Evolutionary conservation across 345 rosid genomes (phyloP).

Genomic region (Angophora floribunda): DNA sequence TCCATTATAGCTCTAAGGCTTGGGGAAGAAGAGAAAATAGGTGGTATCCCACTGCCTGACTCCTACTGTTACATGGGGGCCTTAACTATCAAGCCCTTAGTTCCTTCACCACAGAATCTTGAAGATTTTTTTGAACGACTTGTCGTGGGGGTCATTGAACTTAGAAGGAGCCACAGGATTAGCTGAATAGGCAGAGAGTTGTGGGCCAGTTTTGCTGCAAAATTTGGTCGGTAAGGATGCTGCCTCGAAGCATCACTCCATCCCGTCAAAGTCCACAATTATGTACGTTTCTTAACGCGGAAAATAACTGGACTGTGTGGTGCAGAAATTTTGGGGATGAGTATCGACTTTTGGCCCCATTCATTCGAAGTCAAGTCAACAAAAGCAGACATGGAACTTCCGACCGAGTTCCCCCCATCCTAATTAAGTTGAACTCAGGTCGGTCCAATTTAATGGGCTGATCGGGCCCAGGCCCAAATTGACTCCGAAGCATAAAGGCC

Average conservation of each 20-base stretch:
- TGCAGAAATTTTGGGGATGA: too few species aligned
- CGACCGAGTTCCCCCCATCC: background rate
- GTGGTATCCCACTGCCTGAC: too few species aligned
- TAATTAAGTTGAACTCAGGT: background rate
- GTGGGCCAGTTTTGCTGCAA: background rate
- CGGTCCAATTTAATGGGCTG: background rate
- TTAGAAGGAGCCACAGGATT: fast-evolving
- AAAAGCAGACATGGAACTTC: background rate
- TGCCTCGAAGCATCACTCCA: too few species aligned
- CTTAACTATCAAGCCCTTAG: background rate
- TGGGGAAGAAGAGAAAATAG: background rate
- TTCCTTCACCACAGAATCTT: background rate
- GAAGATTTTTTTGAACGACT: too few species aligned
- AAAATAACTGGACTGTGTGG: too few species aligned
- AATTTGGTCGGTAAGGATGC: background rate
- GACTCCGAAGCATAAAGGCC: background rate
- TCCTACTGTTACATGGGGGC: background rate
- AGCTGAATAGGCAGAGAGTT: fast-evolving
- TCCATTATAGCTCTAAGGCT: background rate
- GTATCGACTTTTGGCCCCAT: background rate
- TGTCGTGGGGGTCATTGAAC: too few species aligned
- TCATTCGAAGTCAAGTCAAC: background rate
- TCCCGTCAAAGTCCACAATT: background rate
- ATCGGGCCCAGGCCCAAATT: background rate
- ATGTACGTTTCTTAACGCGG: fast-evolving